Conservation (phyloP, 2,329 filamentous ascomycete species). For the Coniochaeta hoffmannii region DNA sequence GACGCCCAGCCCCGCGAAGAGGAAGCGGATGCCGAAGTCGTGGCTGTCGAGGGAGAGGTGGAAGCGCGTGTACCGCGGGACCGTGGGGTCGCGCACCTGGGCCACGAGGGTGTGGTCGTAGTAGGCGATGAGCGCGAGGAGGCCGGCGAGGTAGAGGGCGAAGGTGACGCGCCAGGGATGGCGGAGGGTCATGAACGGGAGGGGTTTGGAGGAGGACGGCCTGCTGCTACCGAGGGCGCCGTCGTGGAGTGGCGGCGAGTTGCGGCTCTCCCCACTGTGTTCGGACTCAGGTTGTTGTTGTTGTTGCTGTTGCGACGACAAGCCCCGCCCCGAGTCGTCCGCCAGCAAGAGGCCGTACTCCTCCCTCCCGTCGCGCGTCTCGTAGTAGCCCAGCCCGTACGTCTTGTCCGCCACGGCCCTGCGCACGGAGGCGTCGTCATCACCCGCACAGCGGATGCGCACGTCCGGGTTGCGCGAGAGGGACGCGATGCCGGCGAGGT, state of each 20-base stretch:
- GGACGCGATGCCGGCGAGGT: constrained; percentile 25
- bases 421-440: constrained; percentile 14
- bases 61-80: constrained; percentile 10
- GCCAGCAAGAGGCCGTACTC: constrained; percentile 24
- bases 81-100: constrained; percentile 5
- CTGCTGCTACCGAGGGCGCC: not conserved
- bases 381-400: constrained; percentile 23
- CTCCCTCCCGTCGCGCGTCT: constrained; percentile 15
- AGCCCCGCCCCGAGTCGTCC: constrained; percentile 17
- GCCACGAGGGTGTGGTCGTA: constrained; percentile 21
- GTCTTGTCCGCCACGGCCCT: constrained; percentile 17
- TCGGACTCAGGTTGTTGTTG: too few relatives aligned
- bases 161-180: constrained; percentile 26
- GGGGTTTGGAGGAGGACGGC: constrained; percentile 4
- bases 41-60: constrained; percentile 29
- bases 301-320: constrained; percentile 10
- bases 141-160: constrained; percentile 21
- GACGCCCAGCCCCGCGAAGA: constrained; percentile 33
- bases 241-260: not conserved
- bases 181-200: constrained; percentile 27
- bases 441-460: constrained; percentile 12
- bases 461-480: constrained; percentile 23
- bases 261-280: not conserved
- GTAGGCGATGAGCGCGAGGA: constrained; percentile 30
- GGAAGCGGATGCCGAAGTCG: constrained; percentile 33